Evolutionary conservation across 148 eudicot species (phyloP), one percentile per base, ranked within the genome.

Genomic region (Chenopodium album): DNA sequence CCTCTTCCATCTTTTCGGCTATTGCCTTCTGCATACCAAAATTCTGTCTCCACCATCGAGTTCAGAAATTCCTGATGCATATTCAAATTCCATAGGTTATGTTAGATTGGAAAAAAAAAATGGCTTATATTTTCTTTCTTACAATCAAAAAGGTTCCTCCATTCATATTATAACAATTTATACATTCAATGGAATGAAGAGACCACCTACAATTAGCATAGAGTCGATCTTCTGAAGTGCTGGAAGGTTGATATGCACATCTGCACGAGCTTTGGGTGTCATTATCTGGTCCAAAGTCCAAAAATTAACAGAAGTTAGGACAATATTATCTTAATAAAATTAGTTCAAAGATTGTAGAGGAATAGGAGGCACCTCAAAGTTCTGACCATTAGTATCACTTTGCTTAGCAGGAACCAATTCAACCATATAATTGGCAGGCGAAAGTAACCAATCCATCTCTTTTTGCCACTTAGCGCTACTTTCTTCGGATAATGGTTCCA

Each of bases 371-470:
- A 89, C 99, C 99, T 97, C 99, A 84, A 94, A 50, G 31, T 82
- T 86, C 41, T 83, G 86, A 83, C 97, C 99, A 87, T 92, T 89
- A 71, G 88, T 46, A 70, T 89, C 90, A 64, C 86, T 79, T 86
- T 90, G 95, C 83, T 88, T 90, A 41, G 98, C 94, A 74, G 99
- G 99, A 91, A 97, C 98, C 87, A 96, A 82, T 85, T 92, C 92
- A 70, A 97, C 88, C 99, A 97, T 97, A 82, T 89, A 85, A 82
- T 89, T 92, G 19, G 99, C 91, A 62, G 99, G 99, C 52, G 96
- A 89, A 32, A 97, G 94, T 56, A 97, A 82, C 99, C 97, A 93
- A 26, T 90, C 93, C 97, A 94, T 92, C 86, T 97, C 99, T 80
- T 84, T 90, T 84, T 80, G 82, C 99, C 98, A 97, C 79, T 85